Conservation (phyloP, 805 yeast species). For the Sungouiozyma ichnusensis region DNA sequence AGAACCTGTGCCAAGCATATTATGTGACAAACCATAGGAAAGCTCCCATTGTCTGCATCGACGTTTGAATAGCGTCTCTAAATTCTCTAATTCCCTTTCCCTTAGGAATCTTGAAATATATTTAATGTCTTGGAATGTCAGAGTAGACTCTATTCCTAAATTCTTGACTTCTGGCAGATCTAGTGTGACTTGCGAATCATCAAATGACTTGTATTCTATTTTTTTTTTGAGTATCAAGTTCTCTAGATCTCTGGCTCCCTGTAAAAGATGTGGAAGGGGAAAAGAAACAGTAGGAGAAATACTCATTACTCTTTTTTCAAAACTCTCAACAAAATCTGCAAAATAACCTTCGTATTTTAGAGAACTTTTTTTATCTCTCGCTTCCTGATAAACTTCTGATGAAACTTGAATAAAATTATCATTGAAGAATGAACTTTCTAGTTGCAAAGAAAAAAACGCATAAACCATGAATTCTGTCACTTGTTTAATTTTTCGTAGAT, state of each 20-base stretch:
- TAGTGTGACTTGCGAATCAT: slow-evolving; percentile 12
- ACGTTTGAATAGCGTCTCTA: slow-evolving; percentile 25
- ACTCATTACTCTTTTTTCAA: slow-evolving; percentile 51
- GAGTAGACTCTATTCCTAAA: slow-evolving; percentile 20
- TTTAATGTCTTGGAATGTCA: slow-evolving; percentile 26
- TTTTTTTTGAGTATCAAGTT: slow-evolving; percentile 23
- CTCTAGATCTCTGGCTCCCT: slow-evolving; percentile 46
- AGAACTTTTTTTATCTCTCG: slow-evolving; percentile 10
- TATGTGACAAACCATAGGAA: slow-evolving; percentile 39
- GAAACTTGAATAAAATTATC: slow-evolving; percentile 54
- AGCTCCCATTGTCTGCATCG: slow-evolving; percentile 59
- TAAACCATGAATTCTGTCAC: slow-evolving; percentile 73
- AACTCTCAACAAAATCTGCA: slow-evolving; percentile 30
- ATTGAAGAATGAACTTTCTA: slow-evolving; percentile 66
- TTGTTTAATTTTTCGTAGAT: slow-evolving; percentile 58
- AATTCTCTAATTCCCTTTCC: slow-evolving; percentile 23
- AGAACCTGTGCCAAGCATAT: slow-evolving; percentile 53
- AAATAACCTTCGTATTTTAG: slow-evolving; percentile 25
- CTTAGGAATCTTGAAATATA: slow-evolving; percentile 26
- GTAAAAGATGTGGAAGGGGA: slow-evolving; percentile 54
- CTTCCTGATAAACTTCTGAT: slow-evolving; percentile 27
- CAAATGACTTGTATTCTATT: slow-evolving; percentile 18
- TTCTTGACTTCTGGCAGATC: slow-evolving; percentile 10
- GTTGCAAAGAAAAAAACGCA: slow-evolving; percentile 63
- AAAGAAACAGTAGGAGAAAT: slow-evolving; percentile 79